phyloP scores from a whole-genome alignment of 1,139 yeast genomes.

The Pichia sp. region DNA sequence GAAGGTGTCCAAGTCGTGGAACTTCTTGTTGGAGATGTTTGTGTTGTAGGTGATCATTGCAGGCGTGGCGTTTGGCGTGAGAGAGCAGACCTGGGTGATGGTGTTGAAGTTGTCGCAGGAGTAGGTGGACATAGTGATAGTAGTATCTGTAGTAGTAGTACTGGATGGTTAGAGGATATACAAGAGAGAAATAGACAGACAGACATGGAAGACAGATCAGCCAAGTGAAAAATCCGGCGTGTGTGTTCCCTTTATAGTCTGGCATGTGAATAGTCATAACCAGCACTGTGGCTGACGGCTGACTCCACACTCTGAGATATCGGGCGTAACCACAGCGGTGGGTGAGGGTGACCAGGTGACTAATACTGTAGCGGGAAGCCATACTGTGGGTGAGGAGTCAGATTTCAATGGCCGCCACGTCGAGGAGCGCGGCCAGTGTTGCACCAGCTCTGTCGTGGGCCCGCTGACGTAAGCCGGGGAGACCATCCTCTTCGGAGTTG shows the following conservation, averaged over 20 bases:
- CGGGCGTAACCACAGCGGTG: neutral
- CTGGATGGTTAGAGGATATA: neutral
- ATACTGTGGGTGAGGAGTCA: too few species aligned
- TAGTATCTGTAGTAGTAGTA: neutral
- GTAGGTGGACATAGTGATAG: neutral
- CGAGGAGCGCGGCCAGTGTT: too few species aligned
- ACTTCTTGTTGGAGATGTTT: neutral
- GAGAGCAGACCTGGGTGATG: constrained; percentile 3
- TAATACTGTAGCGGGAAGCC: neutral
- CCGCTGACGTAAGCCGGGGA: too few species aligned
- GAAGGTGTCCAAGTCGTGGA: constrained; percentile 3
- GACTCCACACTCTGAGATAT: too few species aligned
- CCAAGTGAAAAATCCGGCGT: neutral
- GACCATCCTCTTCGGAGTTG: too few species aligned
- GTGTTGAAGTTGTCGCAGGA: constrained; percentile 1
- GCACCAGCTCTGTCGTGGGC: too few species aligned
- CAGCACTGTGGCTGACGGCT: neutral
- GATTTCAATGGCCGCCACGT: too few species aligned
- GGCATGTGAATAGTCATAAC: too few species aligned
- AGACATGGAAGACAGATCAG: neutral
- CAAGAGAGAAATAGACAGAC: neutral
- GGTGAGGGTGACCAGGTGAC: too few species aligned
- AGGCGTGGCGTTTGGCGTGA: constrained; percentile 1
- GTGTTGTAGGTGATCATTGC: constrained; percentile 2
- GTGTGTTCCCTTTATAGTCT: neutral